Evolutionary conservation across 306 rosid species (phyloP), one percentile per base, ranked within the genome.

Genomic region (Crataegus laevigata): DNA sequence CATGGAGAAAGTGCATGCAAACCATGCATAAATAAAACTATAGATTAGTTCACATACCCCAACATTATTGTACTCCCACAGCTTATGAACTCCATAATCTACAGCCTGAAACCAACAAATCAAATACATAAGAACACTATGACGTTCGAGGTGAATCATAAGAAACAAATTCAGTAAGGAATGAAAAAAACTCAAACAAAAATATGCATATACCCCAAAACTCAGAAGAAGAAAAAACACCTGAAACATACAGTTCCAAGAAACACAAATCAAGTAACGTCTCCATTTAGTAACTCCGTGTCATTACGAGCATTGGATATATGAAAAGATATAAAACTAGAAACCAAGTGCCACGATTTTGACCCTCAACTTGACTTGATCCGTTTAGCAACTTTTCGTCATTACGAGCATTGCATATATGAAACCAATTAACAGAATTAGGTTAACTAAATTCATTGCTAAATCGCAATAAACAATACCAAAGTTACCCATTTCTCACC

Each of bases 1-100:
- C 68, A 59, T 19, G 5, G 18, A 72, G 26, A 14, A 72, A 2
- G 57, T 40, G 55, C 77, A 73, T 0, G 17, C 43, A 61, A 40
- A 73, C 43, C 26, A 26, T 43, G 45, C 21, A 14, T 15, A 73
- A 42, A 73, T 43, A 19, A 0, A 60, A 40, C 14, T 3, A 3
- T 5, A 3, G 43, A 40, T 2, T 7, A 73, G 72, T 50, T 25
- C 32, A 3, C 70, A 34, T 89, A 94, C 99, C 97, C 99, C 99
- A 74, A 94, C 87, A 71, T 94, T 94, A 77, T 94, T 94, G 84
- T 40, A 3, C 83, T 92, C 99, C 99, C 99, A 94, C 25, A 94
- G 76, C 87, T 85, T 90, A 76, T 90, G 93, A 80, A 94, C 93
- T 64, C 99, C 99, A 74, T 92, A 92, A 92, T 94, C 99, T 66